Evolutionary conservation across 1,284 basidiomycete species (phyloP).

Genomic region (Austroboletus sp.): DNA sequence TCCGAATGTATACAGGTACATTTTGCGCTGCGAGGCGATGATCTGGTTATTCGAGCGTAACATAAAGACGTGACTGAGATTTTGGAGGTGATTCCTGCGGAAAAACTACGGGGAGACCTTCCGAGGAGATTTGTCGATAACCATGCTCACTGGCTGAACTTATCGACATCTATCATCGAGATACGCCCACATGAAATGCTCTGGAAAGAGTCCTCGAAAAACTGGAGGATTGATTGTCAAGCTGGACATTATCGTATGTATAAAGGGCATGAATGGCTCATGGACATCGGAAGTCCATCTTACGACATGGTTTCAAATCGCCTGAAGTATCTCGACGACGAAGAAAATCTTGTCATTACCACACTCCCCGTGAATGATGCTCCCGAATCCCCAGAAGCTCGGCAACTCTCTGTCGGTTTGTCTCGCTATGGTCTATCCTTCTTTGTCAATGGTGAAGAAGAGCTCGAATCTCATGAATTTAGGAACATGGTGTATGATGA

Average conservation of each 20-base stretch:
- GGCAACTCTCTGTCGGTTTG: conserved; percentile 32
- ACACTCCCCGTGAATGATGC: background rate
- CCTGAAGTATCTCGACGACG: conserved; percentile 31
- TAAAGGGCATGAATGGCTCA: conserved; percentile 18
- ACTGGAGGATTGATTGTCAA: conserved; percentile 16
- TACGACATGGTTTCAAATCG: conserved; percentile 29
- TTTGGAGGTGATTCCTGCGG: conserved; percentile 36
- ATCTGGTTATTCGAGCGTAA: conserved; percentile 32
- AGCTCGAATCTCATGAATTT: conserved; percentile 31
- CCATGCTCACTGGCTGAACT: conserved; percentile 38
- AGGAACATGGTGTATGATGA: conserved; percentile 15
- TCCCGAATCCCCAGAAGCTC: background rate
- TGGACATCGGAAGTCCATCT: conserved; percentile 32
- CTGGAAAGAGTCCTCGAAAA: conserved; percentile 23
- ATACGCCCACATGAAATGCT: conserved; percentile 32
- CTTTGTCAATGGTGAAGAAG: conserved; percentile 23
- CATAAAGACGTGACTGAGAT: conserved; percentile 1
- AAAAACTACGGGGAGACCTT: conserved; percentile 33
- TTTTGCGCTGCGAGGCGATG: conserved; percentile 25
- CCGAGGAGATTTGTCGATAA: conserved; percentile 32
- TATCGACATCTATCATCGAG: conserved; percentile 30
- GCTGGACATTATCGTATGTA: conserved; percentile 11
- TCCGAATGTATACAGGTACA: conserved; percentile 21
- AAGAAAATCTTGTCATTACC: conserved; percentile 28
- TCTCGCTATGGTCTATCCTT: conserved; percentile 39